phyloP scores from a whole-genome alignment of 441 rosid genomes.

The Brassica hybrid region DNA sequence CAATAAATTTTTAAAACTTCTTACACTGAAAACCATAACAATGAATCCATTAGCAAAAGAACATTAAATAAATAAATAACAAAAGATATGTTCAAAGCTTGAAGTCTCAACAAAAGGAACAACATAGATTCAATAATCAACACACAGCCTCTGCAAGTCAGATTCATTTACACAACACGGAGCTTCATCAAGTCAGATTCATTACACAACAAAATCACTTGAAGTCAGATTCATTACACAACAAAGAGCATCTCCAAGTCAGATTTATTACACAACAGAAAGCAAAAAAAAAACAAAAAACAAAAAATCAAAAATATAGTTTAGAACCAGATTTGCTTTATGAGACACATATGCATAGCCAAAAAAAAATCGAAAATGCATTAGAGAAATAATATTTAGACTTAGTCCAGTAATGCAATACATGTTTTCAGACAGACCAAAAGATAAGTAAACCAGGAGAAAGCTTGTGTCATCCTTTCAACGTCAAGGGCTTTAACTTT shows the following conservation, averaged over 20 bases:
- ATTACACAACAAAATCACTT: neutral
- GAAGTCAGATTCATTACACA: neutral
- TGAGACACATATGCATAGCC: neutral
- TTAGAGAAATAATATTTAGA: neutral
- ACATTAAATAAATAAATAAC: neutral
- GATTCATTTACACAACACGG: neutral
- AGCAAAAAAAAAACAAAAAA: neutral
- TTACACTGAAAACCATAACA: neutral
- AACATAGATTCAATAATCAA: neutral
- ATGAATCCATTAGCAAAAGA: neutral
- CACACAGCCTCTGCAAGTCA: neutral
- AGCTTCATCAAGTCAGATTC: neutral
- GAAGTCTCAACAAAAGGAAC: neutral
- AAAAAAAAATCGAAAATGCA: slow-evolving; percentile 15
- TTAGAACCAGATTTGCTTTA: slow-evolving; percentile 3
- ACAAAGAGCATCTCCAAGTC: neutral
- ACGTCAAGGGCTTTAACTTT: too few relatives aligned
- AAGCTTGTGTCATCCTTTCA: too few relatives aligned
- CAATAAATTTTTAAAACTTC: neutral
- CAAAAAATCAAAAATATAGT: slow-evolving; percentile 19
- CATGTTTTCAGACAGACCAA: too few relatives aligned
- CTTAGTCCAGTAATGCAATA: too few relatives aligned
- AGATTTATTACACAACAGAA: neutral
- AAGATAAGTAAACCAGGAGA: too few relatives aligned
- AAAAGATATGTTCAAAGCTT: slow-evolving; percentile 6